Base-by-base conservation (phyloP, 768 basidiomycete genomes). In the Calocera viscosa region DNA sequence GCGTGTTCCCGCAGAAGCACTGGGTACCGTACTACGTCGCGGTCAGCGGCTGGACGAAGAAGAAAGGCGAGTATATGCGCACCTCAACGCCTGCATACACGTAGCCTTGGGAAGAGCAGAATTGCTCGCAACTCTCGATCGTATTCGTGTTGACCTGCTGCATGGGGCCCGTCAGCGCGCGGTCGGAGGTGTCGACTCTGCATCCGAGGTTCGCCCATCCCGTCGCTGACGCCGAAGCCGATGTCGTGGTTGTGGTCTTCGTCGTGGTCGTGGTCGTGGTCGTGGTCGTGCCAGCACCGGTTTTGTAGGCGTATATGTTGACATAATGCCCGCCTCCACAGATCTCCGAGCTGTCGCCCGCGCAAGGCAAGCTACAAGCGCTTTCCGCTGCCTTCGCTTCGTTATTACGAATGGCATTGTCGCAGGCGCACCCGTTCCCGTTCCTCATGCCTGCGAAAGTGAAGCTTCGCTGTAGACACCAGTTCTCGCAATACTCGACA, bases 341-440 rank as follows among this genome's bases (percentile, higher is more conserved):
- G 2, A 32, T 60, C 30, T 60, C 53, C 5, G 53, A 12, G 26
- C 14, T 28, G 53, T 60, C 22, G 53, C 53, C 53, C 10, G 24
- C 14, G 19, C 53, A 60, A 32, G 53, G 2, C 16, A 32, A 16
- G 53, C 22, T 26, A 22, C 53, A 60, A 8, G 43, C 43, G 43
- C 43, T 24, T 19, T 5, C 16, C 7, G 43, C 24, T 8, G 53
- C 30, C 14, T 2, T 2, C 22, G 8, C 26, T 2, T 28, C 5
- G 30, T 26, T 26, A 19, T 60, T 60, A 16, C 53, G 34, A 38
- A 66, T 41, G 53, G 65, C 32, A 26, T 66, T 68, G 24, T 63
- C 68, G 60, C 68, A 68, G 68, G 39, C 65, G 68, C 68, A 66
- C 35, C 40, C 30, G n/a, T 26, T 34, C 16, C 66, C 66, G 35